phyloP scores from a whole-genome alignment of 805 yeast genomes.

The Candida khao-thaluensis region DNA sequence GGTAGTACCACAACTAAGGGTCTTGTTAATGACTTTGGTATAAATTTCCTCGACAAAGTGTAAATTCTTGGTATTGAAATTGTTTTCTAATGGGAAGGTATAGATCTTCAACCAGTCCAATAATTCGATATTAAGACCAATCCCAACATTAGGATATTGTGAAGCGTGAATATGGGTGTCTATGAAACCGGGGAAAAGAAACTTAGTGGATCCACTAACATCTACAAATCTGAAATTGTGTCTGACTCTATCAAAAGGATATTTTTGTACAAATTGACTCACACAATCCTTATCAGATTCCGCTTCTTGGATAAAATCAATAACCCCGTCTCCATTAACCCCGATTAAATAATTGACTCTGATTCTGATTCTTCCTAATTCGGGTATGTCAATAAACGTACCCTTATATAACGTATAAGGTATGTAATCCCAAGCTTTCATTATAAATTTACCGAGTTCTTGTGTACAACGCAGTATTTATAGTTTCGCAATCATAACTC shows the following conservation, averaged over 20 bases:
- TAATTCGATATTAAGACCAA: slow-evolving; percentile 81
- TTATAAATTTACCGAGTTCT: slow-evolving; percentile 1
- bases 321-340: slow-evolving; percentile 57
- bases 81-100: slow-evolving; percentile 86
- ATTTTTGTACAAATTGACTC: slow-evolving; percentile 9
- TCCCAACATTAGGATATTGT: slow-evolving; percentile 46
- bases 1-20: slow-evolving; percentile 82
- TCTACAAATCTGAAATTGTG: slow-evolving; percentile 21
- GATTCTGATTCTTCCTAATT: slow-evolving; percentile 55
- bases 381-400: slow-evolving; percentile 72
- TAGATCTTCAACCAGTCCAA: slow-evolving; percentile 86
- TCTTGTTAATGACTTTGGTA: slow-evolving; percentile 61
- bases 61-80: slow-evolving; percentile 48
- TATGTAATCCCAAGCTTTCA: slow-evolving; percentile 17
- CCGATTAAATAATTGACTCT: slow-evolving; percentile 58
- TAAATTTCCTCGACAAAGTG: slow-evolving; percentile 62
- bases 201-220: slow-evolving; percentile 40
- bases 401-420: slow-evolving; percentile 58
- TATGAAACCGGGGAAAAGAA: slow-evolving; percentile 58
- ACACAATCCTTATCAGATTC: background rate
- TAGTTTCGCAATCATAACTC: slow-evolving; percentile 3
- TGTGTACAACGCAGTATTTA: slow-evolving; percentile 1
- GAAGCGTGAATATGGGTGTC: slow-evolving; percentile 49
- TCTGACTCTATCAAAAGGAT: slow-evolving; percentile 7
- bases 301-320: slow-evolving; percentile 35